Evolutionary conservation across 2,329 filamentous ascomycete species (phyloP).

Genomic region (Pochonia chlamydosporia): DNA sequence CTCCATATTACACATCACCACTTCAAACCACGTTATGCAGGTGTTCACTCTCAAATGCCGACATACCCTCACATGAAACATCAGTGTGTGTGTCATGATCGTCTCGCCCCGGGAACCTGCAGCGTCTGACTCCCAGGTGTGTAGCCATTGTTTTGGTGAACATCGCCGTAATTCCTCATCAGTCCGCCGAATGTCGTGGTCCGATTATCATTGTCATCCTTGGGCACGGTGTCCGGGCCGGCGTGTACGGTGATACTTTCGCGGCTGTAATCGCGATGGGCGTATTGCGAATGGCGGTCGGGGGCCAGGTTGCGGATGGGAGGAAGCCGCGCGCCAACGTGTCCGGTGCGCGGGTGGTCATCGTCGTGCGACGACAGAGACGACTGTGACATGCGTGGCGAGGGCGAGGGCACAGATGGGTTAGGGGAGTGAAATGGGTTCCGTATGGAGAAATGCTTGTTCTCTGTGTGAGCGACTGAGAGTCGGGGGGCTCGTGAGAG

Average conservation of each 20-base stretch:
- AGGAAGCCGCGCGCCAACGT: constrained; percentile 20
- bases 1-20: no score
- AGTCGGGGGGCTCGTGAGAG: neutral
- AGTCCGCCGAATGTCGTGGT: constrained; percentile 48
- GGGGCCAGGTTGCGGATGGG: constrained; percentile 29
- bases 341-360: constrained; percentile 18
- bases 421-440: constrained; percentile 30
- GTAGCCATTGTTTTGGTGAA: constrained; percentile 35
- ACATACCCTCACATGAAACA: constrained; percentile 24
- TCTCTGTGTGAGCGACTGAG: neutral
- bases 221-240: constrained; percentile 36
- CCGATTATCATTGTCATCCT: constrained; percentile 14
- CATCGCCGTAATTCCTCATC: constrained; percentile 39
- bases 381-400: constrained; percentile 12
- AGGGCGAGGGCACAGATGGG: constrained; percentile 13
- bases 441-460: constrained; percentile 24
- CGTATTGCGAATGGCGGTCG: constrained; percentile 24
- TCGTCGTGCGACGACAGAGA: constrained; percentile 21
- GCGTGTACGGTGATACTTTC: constrained; percentile 50
- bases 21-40: no score
- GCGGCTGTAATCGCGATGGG: constrained; percentile 37
- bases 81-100: no score
- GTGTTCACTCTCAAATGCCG: no score
- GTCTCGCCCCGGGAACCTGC: constrained; percentile 28
- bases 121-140: constrained; percentile 10